Base-by-base conservation (phyloP, 768 basidiomycete species). In the Mycena alexandri region DNA sequence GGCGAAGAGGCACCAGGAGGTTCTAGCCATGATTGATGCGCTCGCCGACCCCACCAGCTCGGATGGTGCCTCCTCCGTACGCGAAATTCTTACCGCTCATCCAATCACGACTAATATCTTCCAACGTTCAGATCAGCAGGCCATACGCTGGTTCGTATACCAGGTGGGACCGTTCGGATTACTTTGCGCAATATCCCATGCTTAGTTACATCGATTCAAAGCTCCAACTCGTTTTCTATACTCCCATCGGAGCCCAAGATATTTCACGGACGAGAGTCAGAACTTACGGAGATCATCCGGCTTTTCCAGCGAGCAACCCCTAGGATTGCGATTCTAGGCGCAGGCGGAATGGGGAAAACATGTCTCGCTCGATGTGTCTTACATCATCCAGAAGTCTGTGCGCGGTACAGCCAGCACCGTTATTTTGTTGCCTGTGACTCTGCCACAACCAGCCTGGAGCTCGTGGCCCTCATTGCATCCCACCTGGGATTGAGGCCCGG, bases 351-450 rank as follows among this genome's bases (percentile, higher is more conserved):
- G 29, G 51, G 51, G 10, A 53, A 53, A 21, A 55, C 53, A 12
- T 24, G 22, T 21, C 44, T 59, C 9, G 57, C 57, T 10, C 29
- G 14, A 34, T 43, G 44, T 9, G 43, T 22, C n/a, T 10, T 59
- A 3, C 57, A 59, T 47, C 43, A 59, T 21, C 8, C 43, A 19
- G 21, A 59, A 13, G 36, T 59, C 19, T 12, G 12, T 5, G 21
- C 25, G 4, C 29, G 34, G 36, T 59, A 34, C 21, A 17, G 11
- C 10, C 38, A 33, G n/a, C 13, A 59, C 22, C 43, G 46, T 9
- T 36, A 47, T 25, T 59, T 59, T 36, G 38, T 59, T 19, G 43
- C 34, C n/a, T 59, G 57, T 22, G 43, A 59, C 57, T 59, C 57
- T 47, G 46, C 43, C 0, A 5, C 43, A 43, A 47, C 9, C n/a